Conservation (phyloP, 2,329 filamentous ascomycete species). For the Hymenoscyphus scutula region DNA sequence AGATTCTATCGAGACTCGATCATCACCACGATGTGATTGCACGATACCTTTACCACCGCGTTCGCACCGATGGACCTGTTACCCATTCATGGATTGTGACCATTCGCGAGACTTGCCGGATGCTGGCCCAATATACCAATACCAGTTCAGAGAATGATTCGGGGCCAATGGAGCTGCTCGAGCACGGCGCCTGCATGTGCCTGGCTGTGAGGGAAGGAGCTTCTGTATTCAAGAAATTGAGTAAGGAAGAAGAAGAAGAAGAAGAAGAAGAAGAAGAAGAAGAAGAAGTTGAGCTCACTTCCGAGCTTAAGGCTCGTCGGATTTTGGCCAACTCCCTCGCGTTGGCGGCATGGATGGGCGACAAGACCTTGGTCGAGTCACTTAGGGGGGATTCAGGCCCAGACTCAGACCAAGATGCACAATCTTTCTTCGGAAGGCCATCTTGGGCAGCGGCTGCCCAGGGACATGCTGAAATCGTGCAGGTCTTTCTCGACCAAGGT, state of each 20-base stretch:
- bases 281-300: neutral
- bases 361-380: conserved; percentile 2
- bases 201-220: neutral
- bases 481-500: neutral
- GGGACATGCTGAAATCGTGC: neutral
- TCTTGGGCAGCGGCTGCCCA: conserved; percentile 6
- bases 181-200: neutral
- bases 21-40: conserved; percentile 4
- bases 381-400: neutral
- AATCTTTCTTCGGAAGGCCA: conserved; percentile 5
- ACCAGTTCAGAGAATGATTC: neutral
- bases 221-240: neutral
- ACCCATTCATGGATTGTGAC: conserved; percentile 2
- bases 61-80: neutral
- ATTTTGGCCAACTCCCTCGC: neutral
- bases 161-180: neutral
- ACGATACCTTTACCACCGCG: conserved; percentile 4
- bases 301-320: neutral
- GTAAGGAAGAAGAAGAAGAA: neutral
- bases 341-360: neutral
- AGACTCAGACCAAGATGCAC: neutral
- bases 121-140: neutral
- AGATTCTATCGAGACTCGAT: neutral
- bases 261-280: too few species aligned
- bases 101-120: conserved; percentile 1